Conservation (phyloP, 768 basidiomycete genomes). For the Lentinula sp. region DNA sequence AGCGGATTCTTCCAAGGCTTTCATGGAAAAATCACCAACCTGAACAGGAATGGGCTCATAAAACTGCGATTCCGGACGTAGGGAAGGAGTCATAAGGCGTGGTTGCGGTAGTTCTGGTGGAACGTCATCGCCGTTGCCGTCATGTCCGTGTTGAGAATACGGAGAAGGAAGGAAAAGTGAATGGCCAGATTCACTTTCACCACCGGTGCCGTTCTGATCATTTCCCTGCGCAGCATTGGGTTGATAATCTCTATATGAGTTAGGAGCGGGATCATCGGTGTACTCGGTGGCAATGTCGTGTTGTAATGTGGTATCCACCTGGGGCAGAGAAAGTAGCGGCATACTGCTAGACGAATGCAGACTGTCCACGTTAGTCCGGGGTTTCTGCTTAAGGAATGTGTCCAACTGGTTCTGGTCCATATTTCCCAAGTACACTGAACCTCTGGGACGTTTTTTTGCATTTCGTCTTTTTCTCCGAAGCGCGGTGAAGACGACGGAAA, state of each 20-base stretch:
- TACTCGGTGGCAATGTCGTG: not conserved
- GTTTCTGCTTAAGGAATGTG: not conserved
- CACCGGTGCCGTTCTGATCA: not conserved
- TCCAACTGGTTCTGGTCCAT: not conserved
- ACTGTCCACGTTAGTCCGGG: not conserved
- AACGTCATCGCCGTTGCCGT: not conserved
- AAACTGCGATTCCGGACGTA: not conserved
- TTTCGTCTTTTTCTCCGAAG: not conserved
- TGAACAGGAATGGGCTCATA: not conserved
- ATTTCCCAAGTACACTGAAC: not conserved
- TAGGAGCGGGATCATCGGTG: not conserved
- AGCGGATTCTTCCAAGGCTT: not conserved
- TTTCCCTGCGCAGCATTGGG: not conserved
- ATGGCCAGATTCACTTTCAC: not conserved
- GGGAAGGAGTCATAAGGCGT: not conserved
- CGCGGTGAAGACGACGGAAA: slow-evolving; percentile 3
- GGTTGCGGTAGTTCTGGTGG: not conserved
- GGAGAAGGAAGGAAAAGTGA: not conserved
- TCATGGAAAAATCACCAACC: not conserved
- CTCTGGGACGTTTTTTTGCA: not conserved
- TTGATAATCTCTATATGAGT: not conserved
- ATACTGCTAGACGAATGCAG: not conserved
- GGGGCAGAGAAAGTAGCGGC: not conserved
- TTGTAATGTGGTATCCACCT: not conserved
- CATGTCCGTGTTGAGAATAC: slow-evolving; percentile 1